Conservation (phyloP, 345 rosid species). For the Camelina hispida region DNA sequence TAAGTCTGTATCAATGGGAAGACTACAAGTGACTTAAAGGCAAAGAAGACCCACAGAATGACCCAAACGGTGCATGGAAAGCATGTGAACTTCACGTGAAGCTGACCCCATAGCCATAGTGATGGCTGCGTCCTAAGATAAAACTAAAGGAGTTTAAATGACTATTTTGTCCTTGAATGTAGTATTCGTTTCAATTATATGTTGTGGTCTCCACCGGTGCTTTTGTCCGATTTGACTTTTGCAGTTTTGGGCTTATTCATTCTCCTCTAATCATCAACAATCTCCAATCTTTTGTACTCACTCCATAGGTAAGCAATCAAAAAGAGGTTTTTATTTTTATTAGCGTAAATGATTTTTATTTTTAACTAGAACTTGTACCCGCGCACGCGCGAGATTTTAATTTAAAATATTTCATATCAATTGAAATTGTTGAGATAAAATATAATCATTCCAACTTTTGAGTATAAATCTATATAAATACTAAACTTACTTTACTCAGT, state of each 20-base stretch:
- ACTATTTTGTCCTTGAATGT: slow-evolving; percentile 11
- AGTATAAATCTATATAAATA: no score
- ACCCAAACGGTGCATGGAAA: slow-evolving; percentile 32
- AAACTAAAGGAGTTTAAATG: not conserved
- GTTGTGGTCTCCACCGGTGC: slow-evolving; percentile 11
- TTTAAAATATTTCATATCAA: no score
- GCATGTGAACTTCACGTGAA: slow-evolving; percentile 66
- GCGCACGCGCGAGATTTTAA: no score
- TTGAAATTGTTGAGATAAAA: no score
- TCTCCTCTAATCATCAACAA: slow-evolving; percentile 20
- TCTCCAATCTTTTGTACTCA: slow-evolving; percentile 36
- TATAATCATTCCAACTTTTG: no score
- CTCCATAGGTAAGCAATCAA: not conserved
- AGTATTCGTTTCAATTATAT: not conserved
- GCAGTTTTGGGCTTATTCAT: slow-evolving; percentile 20
- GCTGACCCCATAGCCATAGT: slow-evolving; percentile 8
- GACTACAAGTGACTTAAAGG: slow-evolving; percentile 19
- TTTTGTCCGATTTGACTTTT: slow-evolving; percentile 39
- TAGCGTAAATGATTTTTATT: no score
- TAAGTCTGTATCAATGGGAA: not conserved
- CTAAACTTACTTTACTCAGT: no score
- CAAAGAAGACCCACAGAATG: slow-evolving; percentile 4
- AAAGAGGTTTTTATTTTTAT: not conserved
- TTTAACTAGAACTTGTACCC: no score
- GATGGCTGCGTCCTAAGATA: not conserved